Percentiles rank a stretch among this genome's conserved stretches.
Conservation (phyloP, 306 rosid species). For the Purshia tridentata region DNA sequence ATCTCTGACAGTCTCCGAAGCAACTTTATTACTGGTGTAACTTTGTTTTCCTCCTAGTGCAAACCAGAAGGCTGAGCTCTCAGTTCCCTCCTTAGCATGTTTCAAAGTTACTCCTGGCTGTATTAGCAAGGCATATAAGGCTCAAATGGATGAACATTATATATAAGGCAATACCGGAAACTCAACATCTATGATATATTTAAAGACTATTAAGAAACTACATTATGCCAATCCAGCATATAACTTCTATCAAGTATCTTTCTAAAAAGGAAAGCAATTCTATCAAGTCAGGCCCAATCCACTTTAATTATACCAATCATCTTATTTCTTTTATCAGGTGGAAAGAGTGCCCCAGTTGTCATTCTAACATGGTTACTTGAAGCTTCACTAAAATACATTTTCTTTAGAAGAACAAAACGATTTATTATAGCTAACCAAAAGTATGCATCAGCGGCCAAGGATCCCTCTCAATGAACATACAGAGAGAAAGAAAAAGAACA, state of each 20-base stretch:
- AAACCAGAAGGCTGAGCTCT: constrained; percentile 95
- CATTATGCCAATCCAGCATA: not conserved
- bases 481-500: too few species aligned
- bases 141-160: constrained; percentile 23
- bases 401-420: too few species aligned
- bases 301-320: not conserved
- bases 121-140: constrained; percentile 29
- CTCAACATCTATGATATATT: not conserved
- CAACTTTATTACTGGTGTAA: constrained; percentile 62
- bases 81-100: constrained; percentile 98
- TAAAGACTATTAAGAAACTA: not conserved
- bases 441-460: too few species aligned
- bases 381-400: not conserved
- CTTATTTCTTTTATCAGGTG: not conserved
- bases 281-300: not conserved
- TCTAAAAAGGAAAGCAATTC: not conserved
- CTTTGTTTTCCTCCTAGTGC: constrained; percentile 94
- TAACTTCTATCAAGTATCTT: not conserved
- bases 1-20: constrained; percentile 69
- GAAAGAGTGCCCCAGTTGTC: constrained; percentile 9
- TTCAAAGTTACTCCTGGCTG: constrained; percentile 90
- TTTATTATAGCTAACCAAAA: too few species aligned
- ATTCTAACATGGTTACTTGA: not conserved
- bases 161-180: constrained; percentile 14
- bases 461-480: too few species aligned